Evolutionary conservation across 441 rosid genomes (phyloP), one percentile per base, ranked within the genome.

Genomic region (Heliophila coronopifolia): DNA sequence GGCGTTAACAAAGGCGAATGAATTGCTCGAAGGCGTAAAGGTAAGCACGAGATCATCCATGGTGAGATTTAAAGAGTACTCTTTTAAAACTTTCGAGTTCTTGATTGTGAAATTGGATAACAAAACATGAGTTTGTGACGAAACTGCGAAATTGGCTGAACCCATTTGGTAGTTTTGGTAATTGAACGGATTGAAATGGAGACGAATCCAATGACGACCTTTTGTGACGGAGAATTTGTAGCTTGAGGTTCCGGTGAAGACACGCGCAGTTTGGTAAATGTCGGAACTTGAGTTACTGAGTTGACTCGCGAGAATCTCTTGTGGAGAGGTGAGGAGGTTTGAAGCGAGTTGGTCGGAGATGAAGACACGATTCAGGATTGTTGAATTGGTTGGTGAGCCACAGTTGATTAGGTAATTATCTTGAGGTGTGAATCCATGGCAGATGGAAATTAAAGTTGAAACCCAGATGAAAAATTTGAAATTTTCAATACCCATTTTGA

Each of bases 161-260:
- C 66, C 71, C 94, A 84, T 77, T 19, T 77, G 57, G 63, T 68
- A 81, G 22, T 11, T 68, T 13, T 63, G 66, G 59, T 58, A 63
- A 39, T 67, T 67, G 60, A 86, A 90, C 1, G 98, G 84, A 46
- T 69, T 51, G 76, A 90, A 90, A 65, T 86, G 77, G 20, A 90
- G 80, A 41, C 98, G 92, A 59, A 86, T 80, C 94, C 94, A 90
- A 42, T 84, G 92, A 47, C 98, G 73, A 35, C 92, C 98, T 56
- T 65, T 76, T 31, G 61, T 11, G 27, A 86, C 59, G 6, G 84
- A 24, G 70, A 86, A 80, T 44, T 80, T 70, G 80, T 81, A 90
- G 61, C 35, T 73, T 0, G 98, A 64, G 38, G 70, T 65, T 32
- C 19, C 47, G 1, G 72, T 62, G 45, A 90, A 74, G 69, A 90